Base-by-base conservation (phyloP, 495 filamentous ascomycete genomes). In the Penicillium silybi region DNA sequence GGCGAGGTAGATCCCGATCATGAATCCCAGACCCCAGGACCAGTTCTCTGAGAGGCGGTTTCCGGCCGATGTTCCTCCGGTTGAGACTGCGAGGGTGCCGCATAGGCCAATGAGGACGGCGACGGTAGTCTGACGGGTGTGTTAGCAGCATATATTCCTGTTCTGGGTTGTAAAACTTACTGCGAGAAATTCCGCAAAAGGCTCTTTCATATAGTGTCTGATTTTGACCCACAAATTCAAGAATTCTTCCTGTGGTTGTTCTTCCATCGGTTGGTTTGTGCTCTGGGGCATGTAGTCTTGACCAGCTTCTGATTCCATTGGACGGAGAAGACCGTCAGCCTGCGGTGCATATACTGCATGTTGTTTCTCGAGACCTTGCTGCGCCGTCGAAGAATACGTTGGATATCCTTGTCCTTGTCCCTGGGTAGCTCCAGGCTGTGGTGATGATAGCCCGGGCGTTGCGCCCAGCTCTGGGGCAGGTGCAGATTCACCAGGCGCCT, bases 11-110 rank as follows among this genome's bases (percentile, higher is more conserved):
- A 61, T 61, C 0, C 46, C 58, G 16, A 54, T 38, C 58, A 61
- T 61, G 29, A 54, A 61, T 2, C 58, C 58, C 9, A 61, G 40
- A 9, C 58, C 58, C 54, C 58, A 61, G 2, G 54, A 29, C 16
- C 47, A 32, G 39, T 46, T 57, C 27, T 61, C 22, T 2, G 58
- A 51, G 1, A 46, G 19, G n/a, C 42, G 35, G 15, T 20, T 54
- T 19, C 54, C 58, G 19, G 50, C 53, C 44, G 51, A 7, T 2
- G 32, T 11, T 15, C 39, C 41, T 11, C 41, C 51, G n/a, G 54
- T 61, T 15, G 44, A 53, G 13, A 51, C 34, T 5, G 58, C 44
- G 8, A 61, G 45, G 0, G 58, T 61, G 19, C 46, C 58, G 9
- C 35, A 41, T 2, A 61, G 39, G 0, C 58, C 58, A 16, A 61